These are phyloP conservation scores for Ogataea chonburiensis DNA, from an alignment of 805 yeast species.

Conservation along the genomic window DNA sequence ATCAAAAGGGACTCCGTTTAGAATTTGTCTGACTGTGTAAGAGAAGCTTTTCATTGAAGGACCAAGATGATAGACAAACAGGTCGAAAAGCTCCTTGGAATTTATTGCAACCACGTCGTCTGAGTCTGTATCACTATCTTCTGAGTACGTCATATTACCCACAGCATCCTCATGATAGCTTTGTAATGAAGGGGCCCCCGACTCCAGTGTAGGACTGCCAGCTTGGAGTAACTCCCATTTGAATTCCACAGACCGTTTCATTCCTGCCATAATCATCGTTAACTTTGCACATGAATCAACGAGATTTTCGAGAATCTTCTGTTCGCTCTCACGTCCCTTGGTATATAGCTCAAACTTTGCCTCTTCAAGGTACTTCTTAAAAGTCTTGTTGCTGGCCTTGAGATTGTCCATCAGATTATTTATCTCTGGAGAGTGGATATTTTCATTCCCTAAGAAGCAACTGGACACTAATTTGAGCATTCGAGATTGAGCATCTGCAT, in stretches of 20 bases:
- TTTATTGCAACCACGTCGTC: slow-evolving; percentile 28
- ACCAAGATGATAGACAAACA: slow-evolving; percentile 65
- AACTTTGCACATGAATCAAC: slow-evolving; percentile 53
- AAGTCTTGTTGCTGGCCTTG: slow-evolving; percentile 38
- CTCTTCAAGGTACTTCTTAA: slow-evolving; percentile 50
- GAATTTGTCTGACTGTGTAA: slow-evolving; percentile 59
- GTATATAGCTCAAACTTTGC: slow-evolving; percentile 58
- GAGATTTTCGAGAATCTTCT: slow-evolving; percentile 41
- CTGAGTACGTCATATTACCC: slow-evolving; percentile 2
- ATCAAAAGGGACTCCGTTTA: slow-evolving; percentile 59
- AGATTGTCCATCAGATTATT: slow-evolving; percentile 37
- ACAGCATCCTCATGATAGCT: slow-evolving; percentile 10
- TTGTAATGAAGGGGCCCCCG: slow-evolving; percentile 14
- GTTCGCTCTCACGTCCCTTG: slow-evolving; percentile 57
- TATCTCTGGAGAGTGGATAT: slow-evolving; percentile 40
- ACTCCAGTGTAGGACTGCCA: slow-evolving; percentile 1
- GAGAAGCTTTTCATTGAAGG: slow-evolving; percentile 71
- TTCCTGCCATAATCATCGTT: slow-evolving; percentile 60
- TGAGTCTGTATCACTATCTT: slow-evolving; percentile 29
- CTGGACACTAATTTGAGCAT: slow-evolving; percentile 45
- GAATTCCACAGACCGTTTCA: slow-evolving; percentile 66
- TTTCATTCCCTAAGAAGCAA: slow-evolving; percentile 50
- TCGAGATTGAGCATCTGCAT: slow-evolving; percentile 51
- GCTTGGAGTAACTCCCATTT: slow-evolving; percentile 53
- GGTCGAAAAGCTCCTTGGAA: slow-evolving; percentile 52